Base-by-base conservation (phyloP, 2,329 filamentous ascomycete species). In the Rhynchosporium agropyri region DNA sequence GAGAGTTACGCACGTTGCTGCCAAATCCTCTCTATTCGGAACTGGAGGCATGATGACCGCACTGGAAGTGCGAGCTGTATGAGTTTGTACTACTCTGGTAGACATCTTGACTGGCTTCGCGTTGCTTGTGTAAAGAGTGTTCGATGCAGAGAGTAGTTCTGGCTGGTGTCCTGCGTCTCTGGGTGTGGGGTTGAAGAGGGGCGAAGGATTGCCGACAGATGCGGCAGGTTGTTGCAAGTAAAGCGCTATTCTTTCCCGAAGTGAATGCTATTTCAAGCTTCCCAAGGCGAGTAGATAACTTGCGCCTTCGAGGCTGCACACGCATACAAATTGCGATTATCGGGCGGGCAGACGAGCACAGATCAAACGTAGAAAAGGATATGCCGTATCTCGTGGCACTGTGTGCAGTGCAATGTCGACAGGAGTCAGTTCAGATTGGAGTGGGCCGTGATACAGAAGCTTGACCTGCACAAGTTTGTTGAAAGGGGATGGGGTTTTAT, bases 21-120 rank as follows among this genome's bases (percentile, higher is more conserved):
- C 79, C 42, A 88, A 77, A 74, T 88, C 85, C 77, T 89, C 86
- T 68, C 82, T 78, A 72, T 85, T 85, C 13, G 85, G 85, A 56
- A 82, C 78, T 68, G 82, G 79, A 64, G 84, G 83, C 83, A 86
- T 85, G 13, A 38, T 53, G 26, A 38, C 49, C 58, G 40, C 58
- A 51, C 43, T 42, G 15, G 46, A 20, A 20, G 48, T 33, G 15
- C 48, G 49, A 26, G 46, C 48, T 9, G 42, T 31, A 2, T 5
- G 6, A 3, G 33, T 20, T 20, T 20, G 20, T 20, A 20, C 33
- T 5, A 10, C 33, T 36, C 9, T 36, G 40, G 46, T 12, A 4
- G 59, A 61, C 49, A 61, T 61, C 40, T 55, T 48, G 40, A 55
- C 38, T n/a, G 15, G 13, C 40, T 45, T 48, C 3, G 7, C 29